Conservation (phyloP, 2,329 filamentous ascomycete genomes). For the Mariannaea elegans region DNA sequence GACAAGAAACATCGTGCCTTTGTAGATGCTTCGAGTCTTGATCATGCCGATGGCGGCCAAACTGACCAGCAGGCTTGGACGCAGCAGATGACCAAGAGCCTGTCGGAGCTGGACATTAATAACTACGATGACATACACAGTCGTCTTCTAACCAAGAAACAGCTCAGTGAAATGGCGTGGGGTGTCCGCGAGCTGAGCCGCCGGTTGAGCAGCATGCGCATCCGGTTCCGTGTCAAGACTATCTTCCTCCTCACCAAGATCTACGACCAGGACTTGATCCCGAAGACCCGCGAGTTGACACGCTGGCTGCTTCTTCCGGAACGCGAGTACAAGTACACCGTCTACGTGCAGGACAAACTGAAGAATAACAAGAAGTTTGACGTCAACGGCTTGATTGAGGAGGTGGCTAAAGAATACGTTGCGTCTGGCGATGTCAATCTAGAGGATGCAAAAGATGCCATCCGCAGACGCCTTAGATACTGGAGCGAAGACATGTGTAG, state of each 20-base stretch:
- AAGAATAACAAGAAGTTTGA: slow-evolving; percentile 78
- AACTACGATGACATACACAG: slow-evolving; percentile 57
- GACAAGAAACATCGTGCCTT: slow-evolving; percentile 40
- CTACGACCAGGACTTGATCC: slow-evolving; percentile 83
- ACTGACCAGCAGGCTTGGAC: slow-evolving; percentile 66
- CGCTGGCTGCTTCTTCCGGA: slow-evolving; percentile 83
- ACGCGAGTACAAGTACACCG: slow-evolving; percentile 72
- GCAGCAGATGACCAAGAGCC: slow-evolving; percentile 54
- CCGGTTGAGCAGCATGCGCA: slow-evolving; percentile 81
- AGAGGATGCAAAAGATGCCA: slow-evolving; percentile 45
- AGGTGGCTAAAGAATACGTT: slow-evolving; percentile 59
- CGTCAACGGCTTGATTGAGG: slow-evolving; percentile 70
- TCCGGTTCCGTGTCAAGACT: slow-evolving; percentile 82
- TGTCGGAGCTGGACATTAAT: slow-evolving; percentile 52
- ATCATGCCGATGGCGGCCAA: slow-evolving; percentile 58
- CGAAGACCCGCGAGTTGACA: slow-evolving; percentile 78
- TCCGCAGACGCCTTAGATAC: slow-evolving; percentile 71
- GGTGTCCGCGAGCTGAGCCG: slow-evolving; percentile 91
- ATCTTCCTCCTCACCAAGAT: slow-evolving; percentile 92
- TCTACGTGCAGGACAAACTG: slow-evolving; percentile 85
- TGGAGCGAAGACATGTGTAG: slow-evolving; percentile 86
- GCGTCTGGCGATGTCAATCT: slow-evolving; percentile 46
- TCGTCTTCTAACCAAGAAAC: slow-evolving; percentile 91
- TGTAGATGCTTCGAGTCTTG: slow-evolving; percentile 53
- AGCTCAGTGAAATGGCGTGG: slow-evolving; percentile 96